Conservation (phyloP, 2,329 filamentous ascomycete genomes). For the Penicillium freii region DNA sequence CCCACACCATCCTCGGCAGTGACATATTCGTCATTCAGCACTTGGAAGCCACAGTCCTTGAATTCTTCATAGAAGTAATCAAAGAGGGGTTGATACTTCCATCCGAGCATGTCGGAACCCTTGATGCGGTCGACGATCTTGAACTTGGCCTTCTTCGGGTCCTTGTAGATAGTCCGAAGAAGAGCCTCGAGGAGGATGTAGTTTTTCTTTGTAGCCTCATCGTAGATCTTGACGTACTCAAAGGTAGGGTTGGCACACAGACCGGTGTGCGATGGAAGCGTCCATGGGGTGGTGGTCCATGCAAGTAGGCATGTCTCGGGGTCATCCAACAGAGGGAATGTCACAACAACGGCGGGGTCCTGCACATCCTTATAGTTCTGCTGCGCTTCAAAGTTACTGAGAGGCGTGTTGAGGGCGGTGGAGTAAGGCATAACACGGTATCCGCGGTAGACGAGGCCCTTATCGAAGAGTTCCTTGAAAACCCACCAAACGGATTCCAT, state of each 20-base stretch:
- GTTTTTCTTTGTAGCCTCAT: slow-evolving; percentile 77
- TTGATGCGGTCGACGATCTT: slow-evolving; percentile 76
- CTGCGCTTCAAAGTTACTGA: slow-evolving; percentile 91
- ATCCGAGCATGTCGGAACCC: slow-evolving; percentile 81
- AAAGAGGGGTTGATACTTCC: slow-evolving; percentile 86
- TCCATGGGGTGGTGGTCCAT: slow-evolving; percentile 91
- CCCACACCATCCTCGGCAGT: slow-evolving; percentile 88
- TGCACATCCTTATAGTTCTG: slow-evolving; percentile 94
- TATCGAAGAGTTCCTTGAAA: slow-evolving; percentile 89
- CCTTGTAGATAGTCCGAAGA: slow-evolving; percentile 82
- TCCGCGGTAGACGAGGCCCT: slow-evolving; percentile 83
- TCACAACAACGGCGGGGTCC: slow-evolving; percentile 84
- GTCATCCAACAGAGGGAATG: slow-evolving; percentile 78
- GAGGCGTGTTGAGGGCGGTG: slow-evolving; percentile 80
- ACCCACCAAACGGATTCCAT: slow-evolving; percentile 99
- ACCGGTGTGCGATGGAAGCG: slow-evolving; percentile 74
- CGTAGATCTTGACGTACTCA: slow-evolving; percentile 82
- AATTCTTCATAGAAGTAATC: slow-evolving; percentile 87
- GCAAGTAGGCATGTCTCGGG: slow-evolving; percentile 73
- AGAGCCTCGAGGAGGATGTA: slow-evolving; percentile 83
- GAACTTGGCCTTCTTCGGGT: slow-evolving; percentile 92
- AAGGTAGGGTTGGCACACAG: slow-evolving; percentile 78
- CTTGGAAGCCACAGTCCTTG: slow-evolving; percentile 77
- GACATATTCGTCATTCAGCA: slow-evolving; percentile 81
- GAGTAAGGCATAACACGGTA: slow-evolving; percentile 95